Base-by-base conservation (phyloP, 768 basidiomycete species). In the Filobasidium floriforme region DNA sequence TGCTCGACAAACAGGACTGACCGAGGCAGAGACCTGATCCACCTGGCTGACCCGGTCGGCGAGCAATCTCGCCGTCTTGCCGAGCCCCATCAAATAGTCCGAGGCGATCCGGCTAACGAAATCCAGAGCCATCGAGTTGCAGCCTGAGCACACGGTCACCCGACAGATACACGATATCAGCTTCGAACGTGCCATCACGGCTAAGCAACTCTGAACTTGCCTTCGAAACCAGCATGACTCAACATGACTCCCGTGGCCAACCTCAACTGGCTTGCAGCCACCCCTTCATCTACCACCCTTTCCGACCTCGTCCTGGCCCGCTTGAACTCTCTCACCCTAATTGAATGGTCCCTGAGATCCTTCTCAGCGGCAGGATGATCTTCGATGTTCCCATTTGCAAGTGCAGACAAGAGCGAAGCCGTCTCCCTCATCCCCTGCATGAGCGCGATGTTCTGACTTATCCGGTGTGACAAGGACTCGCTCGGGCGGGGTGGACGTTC, bases 201-300 rank as follows among this genome's bases (percentile, higher is more conserved):
- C 32, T n/a, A n/a, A 37, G 9, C 32, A 9, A 4, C 32, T 37
- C 9, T 3, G 18, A 65, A 79, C 86, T 65, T 65, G 88, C 92
- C 90, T 82, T 96, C 93, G 73, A 96, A 96, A 1, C 92, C 92
- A 59, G 84, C 82, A 81, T 96, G 93, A 71, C 94, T 91, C 72
- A 96, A 73, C 60, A 94, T 41, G 29, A 68, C 70, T 29, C 76
- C 76, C 11, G 73, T 64, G 7, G 73, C 71, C 19, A 65, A 60
- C 67, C 73, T 74, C 66, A 74, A 49, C 14, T 60, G 61, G 59
- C 74, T 64, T 1, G 60, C 69, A 41, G 75, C 76, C 22, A 59
- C 57, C 29, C 44, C 57, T 65, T 75, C 71, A 41, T 66, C 66
- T 60, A 74, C 72, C 1, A 72, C 72, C 11, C 70, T 66, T 12